Evolutionary conservation across 2,329 filamentous ascomycete genomes (phyloP), one percentile per base, ranked within the genome.

Genomic region (Apiospora rasikravindrae): DNA sequence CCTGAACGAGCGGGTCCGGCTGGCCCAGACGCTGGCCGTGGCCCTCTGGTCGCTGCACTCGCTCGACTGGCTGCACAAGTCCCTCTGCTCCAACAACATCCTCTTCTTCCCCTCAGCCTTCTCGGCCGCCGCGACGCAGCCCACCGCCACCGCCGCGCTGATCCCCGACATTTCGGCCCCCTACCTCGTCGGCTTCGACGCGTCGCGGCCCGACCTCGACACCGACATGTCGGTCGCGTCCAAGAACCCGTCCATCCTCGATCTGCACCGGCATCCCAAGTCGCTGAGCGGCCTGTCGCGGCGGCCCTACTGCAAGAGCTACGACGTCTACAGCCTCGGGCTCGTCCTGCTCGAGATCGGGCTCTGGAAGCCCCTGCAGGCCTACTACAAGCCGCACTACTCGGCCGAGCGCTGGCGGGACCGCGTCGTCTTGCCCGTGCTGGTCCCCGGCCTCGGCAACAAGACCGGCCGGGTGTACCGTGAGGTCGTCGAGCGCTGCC

Each of bases 31-130:
- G 3, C 81, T 87, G 26, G 83, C 83, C 40, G 80, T 86, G 24
- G 83, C 85, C 1, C 77, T 86, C 13, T 86, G 84, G 82, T 85
- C 84, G 22, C 83, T 88, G n/a, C 87, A 88, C 76, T 86, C 85
- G 0, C 83, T 88, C 49, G 86, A 87, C 77, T 88, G 86, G 86
- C 82, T 88, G 53, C 87, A 85, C 76, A 85, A 85, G 74, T 81
- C 81, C 1, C 76, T 84, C 13, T 81, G 80, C 70, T 81, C 79
- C 71, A 82, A 83, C 73, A 84, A 84, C 70, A 80, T 85, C 42
- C 77, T 84, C 29, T 84, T 85, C 75, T 84, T 87, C 77, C 84
- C 82, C 7, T 84, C 83, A 0, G 80, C 81, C 29, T 78, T 81
- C 74, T 78, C 73, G 16, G 74, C 71, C 69, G 79, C 75, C 66